phyloP scores from a whole-genome alignment of 2,329 filamentous ascomycete genomes.

The Diaporthe velutina region DNA sequence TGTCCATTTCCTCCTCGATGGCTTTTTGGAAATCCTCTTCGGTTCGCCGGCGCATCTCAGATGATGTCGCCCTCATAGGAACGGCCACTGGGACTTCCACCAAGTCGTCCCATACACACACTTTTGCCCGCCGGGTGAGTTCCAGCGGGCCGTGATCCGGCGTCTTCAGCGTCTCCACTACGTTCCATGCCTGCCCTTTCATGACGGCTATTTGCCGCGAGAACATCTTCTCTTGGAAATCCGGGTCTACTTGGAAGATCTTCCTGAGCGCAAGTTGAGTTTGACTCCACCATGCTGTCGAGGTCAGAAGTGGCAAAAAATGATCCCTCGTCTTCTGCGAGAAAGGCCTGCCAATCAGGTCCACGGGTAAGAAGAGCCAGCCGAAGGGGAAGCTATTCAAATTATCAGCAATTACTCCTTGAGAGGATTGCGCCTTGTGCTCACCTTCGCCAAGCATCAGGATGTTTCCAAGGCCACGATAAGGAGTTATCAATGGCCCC shows the following conservation, averaged over 20 bases:
- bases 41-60: conserved; percentile 81
- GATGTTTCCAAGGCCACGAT: conserved; percentile 99
- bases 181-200: conserved; percentile 99
- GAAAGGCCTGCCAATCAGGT: conserved; percentile 95
- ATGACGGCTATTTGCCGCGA: conserved; percentile 98
- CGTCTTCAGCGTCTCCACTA: conserved; percentile 96
- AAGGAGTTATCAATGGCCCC: conserved; percentile 98
- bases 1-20: conserved; percentile 92
- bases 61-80: conserved; percentile 85
- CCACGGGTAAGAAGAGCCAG: conserved; percentile 97
- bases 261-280: conserved; percentile 88
- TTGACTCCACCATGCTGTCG: conserved; percentile 96
- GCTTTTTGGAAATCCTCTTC: conserved; percentile 59
- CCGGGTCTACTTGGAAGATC: conserved; percentile 91
- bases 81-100: conserved; percentile 97
- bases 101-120: conserved; percentile 98
- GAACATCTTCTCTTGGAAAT: conserved; percentile 99
- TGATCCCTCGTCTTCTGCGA: conserved; percentile 94
- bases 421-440: conserved; percentile 19
- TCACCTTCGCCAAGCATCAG: conserved; percentile 82
- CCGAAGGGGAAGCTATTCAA: conserved; percentile 94
- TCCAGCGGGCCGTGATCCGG: conserved; percentile 93
- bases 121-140: conserved; percentile 87
- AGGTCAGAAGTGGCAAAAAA: conserved; percentile 95
- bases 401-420: conserved; percentile 42